Evolutionary conservation across 352 stramenopile genomes (phyloP).

Genomic region (Globisporangium orthogonon): DNA sequence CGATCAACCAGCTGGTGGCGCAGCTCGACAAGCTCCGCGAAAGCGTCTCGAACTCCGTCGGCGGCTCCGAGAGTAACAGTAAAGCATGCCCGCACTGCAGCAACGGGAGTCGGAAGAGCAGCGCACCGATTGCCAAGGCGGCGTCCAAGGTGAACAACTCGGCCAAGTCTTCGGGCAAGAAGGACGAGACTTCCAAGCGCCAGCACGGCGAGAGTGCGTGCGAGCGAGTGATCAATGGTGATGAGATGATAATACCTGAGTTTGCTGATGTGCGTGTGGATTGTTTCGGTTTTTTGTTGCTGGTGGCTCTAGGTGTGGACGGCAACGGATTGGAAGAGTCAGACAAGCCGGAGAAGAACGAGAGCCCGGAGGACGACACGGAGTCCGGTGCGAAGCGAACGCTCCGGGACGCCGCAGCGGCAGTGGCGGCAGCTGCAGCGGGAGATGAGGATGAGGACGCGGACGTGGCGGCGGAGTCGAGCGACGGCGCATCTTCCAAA

Average conservation of each 20-base stretch:
- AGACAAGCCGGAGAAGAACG: conserved; percentile 13
- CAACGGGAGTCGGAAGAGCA: conserved; percentile 11
- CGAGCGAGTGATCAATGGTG: too few relatives aligned
- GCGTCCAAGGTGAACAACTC: conserved; percentile 16
- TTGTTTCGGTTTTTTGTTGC: background rate
- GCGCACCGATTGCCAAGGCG: conserved; percentile 12
- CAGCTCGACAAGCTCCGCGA: conserved; percentile 71
- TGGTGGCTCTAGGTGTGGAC: conserved; percentile 7
- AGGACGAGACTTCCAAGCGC: conserved; percentile 21
- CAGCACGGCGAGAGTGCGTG: conserved; percentile 24
- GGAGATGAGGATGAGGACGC: conserved; percentile 34
- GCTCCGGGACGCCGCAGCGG: conserved; percentile 3
- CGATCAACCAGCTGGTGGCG: conserved; percentile 75
- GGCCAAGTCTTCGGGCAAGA: conserved; percentile 11
- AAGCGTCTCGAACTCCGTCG: conserved; percentile 8
- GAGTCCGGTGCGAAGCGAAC: background rate
- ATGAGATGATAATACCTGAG: too few relatives aligned
- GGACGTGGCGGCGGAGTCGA: conserved; percentile 40
- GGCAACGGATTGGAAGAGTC: conserved; percentile 16
- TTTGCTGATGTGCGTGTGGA: background rate
- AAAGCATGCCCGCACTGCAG: conserved; percentile 29
- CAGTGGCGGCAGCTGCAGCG: conserved; percentile 2
- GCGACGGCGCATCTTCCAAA: conserved; percentile 25
- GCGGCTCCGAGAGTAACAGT: background rate
- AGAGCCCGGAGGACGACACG: conserved; percentile 15